phyloP scores from a whole-genome alignment of 257 asterid genomes.

The Penstemon eatonii region DNA sequence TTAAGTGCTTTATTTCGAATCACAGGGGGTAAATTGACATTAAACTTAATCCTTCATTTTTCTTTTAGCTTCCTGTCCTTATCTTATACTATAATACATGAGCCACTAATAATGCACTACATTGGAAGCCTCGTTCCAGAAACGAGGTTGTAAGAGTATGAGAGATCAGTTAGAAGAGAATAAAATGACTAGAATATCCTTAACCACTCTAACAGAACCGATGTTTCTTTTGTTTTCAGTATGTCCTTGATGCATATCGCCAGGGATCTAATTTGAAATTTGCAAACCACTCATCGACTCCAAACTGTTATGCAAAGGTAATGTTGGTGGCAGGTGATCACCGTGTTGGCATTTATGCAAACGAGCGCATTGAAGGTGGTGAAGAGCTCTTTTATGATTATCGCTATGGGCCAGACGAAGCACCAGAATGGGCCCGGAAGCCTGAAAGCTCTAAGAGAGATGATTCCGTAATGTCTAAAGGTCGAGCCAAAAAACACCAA shows the following conservation, averaged over 20 bases:
- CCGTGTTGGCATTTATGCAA: slow-evolving; percentile 96
- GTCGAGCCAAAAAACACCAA: slow-evolving; percentile 92
- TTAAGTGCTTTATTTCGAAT: no score
- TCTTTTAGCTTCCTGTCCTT: no score
- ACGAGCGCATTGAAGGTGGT: slow-evolving; percentile 76
- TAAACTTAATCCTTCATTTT: no score
- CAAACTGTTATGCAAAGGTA: slow-evolving; percentile 92
- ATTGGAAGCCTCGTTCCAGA: background rate
- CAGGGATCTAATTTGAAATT: slow-evolving; percentile 96
- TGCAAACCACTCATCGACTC: slow-evolving; percentile 92
- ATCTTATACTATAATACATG: background rate
- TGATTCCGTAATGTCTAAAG: slow-evolving; percentile 52
- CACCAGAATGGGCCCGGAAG: slow-evolving; percentile 89
- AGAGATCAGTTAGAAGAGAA: background rate
- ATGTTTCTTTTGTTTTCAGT: slow-evolving; percentile 48
- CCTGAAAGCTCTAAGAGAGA: slow-evolving; percentile 69
- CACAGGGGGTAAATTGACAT: no score
- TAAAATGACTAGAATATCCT: no score
- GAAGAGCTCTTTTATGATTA: slow-evolving; percentile 93
- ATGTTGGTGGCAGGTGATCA: slow-evolving; percentile 96
- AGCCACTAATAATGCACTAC: background rate
- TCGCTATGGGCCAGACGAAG: slow-evolving; percentile 89
- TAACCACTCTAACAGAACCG: background rate
- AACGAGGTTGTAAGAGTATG: background rate
- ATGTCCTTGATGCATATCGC: slow-evolving; percentile 91